Percentiles rank a stretch among this genome's conserved stretches.
phyloP scores from a whole-genome alignment of 352 stramenopile species.

The Phytophthora ramorum region DNA sequence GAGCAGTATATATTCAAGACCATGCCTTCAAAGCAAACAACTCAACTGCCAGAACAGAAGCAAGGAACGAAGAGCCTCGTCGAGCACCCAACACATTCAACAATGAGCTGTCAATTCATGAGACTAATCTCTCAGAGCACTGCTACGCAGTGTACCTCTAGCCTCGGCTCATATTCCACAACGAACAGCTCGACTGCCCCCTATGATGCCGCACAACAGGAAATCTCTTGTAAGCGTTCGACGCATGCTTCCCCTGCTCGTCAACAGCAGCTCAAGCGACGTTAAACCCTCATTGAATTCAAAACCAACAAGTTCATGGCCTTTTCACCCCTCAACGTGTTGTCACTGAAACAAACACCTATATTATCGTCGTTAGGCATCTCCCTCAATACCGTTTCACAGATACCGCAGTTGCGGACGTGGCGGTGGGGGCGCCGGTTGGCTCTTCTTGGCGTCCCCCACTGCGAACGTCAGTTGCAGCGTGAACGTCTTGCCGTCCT shows the following conservation, averaged over 20 bases:
- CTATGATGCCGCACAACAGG: too few relatives aligned
- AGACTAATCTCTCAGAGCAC: too few relatives aligned
- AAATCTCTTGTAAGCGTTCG: slow-evolving; percentile 24
- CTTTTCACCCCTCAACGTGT: not conserved
- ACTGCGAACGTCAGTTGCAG: slow-evolving; percentile 82
- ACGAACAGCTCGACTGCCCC: too few relatives aligned
- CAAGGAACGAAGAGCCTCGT: too few relatives aligned
- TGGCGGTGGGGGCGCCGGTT: slow-evolving; percentile 63
- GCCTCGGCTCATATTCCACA: too few relatives aligned
- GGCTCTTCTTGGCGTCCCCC: slow-evolving; percentile 36
- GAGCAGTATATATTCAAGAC: too few relatives aligned
- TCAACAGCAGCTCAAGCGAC: slow-evolving; percentile 20
- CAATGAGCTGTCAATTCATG: too few relatives aligned
- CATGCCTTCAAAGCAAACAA: too few relatives aligned
- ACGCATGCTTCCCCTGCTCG: not conserved
- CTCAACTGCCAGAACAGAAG: too few relatives aligned
- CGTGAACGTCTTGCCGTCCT: slow-evolving; percentile 96
- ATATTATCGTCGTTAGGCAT: slow-evolving; percentile 6
- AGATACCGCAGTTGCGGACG: slow-evolving; percentile 58
- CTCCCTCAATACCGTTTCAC: not conserved
- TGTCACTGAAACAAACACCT: not conserved
- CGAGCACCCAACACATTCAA: too few relatives aligned
- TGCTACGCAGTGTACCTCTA: too few relatives aligned
- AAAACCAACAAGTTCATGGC: not conserved
- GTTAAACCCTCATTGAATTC: slow-evolving; percentile 10